Conservation (phyloP, 495 filamentous ascomycete species). For the Xylaria bambusicola region DNA sequence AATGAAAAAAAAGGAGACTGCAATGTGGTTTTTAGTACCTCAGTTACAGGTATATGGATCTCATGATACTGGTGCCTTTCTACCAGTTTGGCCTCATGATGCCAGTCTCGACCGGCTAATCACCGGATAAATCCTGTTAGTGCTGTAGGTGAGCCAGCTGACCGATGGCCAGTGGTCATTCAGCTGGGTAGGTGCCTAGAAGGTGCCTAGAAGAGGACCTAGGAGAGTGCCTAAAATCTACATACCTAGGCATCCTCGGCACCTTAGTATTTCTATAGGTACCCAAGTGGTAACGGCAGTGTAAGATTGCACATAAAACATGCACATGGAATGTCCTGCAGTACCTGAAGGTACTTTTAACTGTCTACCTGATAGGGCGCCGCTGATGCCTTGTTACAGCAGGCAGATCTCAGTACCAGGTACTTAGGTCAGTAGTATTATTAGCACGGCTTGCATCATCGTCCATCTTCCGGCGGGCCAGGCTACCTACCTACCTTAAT, state of each 20-base stretch:
- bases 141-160: not conserved
- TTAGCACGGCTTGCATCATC: constrained; percentile 19
- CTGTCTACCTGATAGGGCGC: no score
- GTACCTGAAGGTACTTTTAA: no score
- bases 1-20: no score
- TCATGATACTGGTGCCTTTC: no score
- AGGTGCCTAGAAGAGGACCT: not conserved
- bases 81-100: no score
- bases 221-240: no score
- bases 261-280: not conserved
- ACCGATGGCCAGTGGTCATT: not conserved
- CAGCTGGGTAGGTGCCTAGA: not conserved
- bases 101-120: constrained; percentile 7
- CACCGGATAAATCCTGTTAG: constrained; percentile 3
- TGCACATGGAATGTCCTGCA: no score
- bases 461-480: constrained; percentile 4
- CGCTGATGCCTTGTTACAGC: not conserved
- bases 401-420: not conserved
- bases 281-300: no score
- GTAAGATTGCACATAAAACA: no score
- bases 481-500: not conserved
- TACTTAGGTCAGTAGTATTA: not conserved
- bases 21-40: no score
- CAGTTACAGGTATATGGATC: no score
- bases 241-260: not conserved